These are phyloP conservation scores for Vanilla planifolia DNA, from an alignment of 106 monocot species.

Conservation along the genomic window DNA sequence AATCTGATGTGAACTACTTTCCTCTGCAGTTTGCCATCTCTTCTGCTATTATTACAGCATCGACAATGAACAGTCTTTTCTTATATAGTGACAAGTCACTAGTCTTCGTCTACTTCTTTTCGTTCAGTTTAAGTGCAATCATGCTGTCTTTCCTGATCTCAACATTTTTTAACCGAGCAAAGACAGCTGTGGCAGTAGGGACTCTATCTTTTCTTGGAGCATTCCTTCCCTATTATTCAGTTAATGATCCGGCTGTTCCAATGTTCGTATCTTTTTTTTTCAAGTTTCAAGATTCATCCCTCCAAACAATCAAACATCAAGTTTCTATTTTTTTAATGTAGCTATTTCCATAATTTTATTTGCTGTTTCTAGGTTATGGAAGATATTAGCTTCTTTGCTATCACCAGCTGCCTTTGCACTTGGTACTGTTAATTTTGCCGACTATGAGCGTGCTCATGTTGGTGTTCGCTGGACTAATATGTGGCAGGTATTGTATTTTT, in stretches of 20 bases:
- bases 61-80: slow-evolving; percentile 86
- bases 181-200: slow-evolving; percentile 95
- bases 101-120: slow-evolving; percentile 81
- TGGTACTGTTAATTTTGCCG: slow-evolving; percentile 91
- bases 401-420: slow-evolving; percentile 93
- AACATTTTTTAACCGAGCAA: slow-evolving; percentile 87
- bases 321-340: background rate
- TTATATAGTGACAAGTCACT: slow-evolving; percentile 82
- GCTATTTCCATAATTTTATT: slow-evolving; percentile 8
- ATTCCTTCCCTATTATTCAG: slow-evolving; percentile 83
- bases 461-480: slow-evolving; percentile 89
- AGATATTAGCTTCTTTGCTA: slow-evolving; percentile 71
- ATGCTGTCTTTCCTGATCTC: slow-evolving; percentile 90
- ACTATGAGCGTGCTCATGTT: slow-evolving; percentile 97
- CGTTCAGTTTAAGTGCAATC: slow-evolving; percentile 77
- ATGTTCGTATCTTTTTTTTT: slow-evolving; percentile 43
- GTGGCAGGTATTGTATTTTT: slow-evolving; percentile 58
- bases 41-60: slow-evolving; percentile 70
- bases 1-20: background rate
- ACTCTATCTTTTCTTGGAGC: slow-evolving; percentile 81
- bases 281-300: background rate
- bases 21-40: slow-evolving; percentile 82
- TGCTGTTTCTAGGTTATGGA: slow-evolving; percentile 49
- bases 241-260: slow-evolving; percentile 70
- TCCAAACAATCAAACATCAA: background rate